Evolutionary conservation across 495 filamentous ascomycete species (phyloP).

Genomic region (Geoglossum glabrum): DNA sequence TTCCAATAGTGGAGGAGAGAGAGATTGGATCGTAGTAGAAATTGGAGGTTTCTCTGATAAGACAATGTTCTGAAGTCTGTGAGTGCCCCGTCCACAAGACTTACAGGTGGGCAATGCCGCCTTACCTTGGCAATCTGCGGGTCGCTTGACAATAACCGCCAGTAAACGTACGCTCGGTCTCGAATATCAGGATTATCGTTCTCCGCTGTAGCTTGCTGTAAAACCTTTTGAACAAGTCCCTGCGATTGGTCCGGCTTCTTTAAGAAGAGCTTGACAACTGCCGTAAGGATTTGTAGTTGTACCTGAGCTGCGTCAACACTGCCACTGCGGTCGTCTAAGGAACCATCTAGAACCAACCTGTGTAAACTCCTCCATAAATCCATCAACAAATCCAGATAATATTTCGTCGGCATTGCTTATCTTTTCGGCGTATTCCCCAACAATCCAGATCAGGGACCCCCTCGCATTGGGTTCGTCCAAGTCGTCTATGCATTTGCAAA

Average conservation of each 20-base stretch:
- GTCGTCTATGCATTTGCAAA: conserved; percentile 94
- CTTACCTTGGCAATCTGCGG: conserved; percentile 62
- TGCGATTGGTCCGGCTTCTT: conserved; percentile 83
- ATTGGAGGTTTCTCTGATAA: conserved; percentile 90
- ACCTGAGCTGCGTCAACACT: conserved; percentile 30
- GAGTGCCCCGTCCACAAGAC: not conserved
- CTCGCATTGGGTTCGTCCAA: conserved; percentile 85
- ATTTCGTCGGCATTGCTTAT: conserved; percentile 94
- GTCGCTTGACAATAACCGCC: conserved; percentile 89
- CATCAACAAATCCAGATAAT: conserved; percentile 66
- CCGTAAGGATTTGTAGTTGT: conserved; percentile 87
- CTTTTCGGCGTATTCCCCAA: conserved; percentile 96
- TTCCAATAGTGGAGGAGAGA: conserved; percentile 67
- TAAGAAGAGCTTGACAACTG: conserved; percentile 90
- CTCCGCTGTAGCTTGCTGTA: conserved; percentile 79
- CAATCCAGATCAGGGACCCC: conserved; percentile 92
- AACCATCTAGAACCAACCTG: conserved; percentile 29
- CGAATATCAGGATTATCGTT: conserved; percentile 95
- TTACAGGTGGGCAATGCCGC: not conserved
- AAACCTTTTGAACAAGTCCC: conserved; percentile 75
- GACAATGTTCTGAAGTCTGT: conserved; percentile 45
- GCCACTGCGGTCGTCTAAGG: not conserved
- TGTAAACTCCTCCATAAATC: conserved; percentile 81
- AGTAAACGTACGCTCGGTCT: conserved; percentile 95
- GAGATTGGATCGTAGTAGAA: conserved; percentile 72